Evolutionary conservation across 1,284 basidiomycete species (phyloP).

Genomic region (Pterulicium gracile): DNA sequence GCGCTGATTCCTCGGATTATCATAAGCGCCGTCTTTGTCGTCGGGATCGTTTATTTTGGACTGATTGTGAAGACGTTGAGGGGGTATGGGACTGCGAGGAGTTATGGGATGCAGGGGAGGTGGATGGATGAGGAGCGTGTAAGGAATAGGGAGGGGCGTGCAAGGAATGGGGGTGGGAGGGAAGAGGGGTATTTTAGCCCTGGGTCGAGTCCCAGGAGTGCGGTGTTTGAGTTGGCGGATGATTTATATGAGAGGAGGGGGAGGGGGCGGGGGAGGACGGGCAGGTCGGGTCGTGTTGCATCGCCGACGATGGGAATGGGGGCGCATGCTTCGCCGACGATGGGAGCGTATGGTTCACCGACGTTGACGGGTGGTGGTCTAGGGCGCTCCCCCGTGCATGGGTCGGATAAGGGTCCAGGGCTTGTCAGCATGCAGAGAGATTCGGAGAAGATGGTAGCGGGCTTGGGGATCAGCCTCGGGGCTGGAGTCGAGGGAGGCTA

Average conservation of each 20-base stretch:
- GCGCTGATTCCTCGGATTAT: slow-evolving; percentile 45
- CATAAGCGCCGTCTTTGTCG: slow-evolving; percentile 40
- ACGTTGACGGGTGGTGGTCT: no score
- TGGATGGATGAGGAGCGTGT: no score
- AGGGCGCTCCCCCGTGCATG: no score
- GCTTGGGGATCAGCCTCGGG: no score
- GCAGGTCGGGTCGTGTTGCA: no score
- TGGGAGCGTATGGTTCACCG: no score
- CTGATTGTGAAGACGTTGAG: slow-evolving; percentile 54
- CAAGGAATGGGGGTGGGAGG: background rate
- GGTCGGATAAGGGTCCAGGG: no score
- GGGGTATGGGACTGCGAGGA: slow-evolving; percentile 37
- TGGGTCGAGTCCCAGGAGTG: background rate
- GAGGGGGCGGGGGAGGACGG: background rate
- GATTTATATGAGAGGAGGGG: background rate
- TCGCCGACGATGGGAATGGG: no score
- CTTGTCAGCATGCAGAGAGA: no score
- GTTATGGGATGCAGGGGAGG: background rate
- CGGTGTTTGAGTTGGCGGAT: background rate
- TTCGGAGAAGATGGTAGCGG: no score
- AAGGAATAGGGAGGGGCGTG: background rate
- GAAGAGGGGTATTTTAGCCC: background rate
- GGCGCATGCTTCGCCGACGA: no score
- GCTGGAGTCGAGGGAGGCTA: no score
- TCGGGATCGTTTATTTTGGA: slow-evolving; percentile 53